These are phyloP conservation scores for Penicillium waksmanii DNA, from an alignment of 495 filamentous ascomycete genomes.

Conservation along the genomic window DNA sequence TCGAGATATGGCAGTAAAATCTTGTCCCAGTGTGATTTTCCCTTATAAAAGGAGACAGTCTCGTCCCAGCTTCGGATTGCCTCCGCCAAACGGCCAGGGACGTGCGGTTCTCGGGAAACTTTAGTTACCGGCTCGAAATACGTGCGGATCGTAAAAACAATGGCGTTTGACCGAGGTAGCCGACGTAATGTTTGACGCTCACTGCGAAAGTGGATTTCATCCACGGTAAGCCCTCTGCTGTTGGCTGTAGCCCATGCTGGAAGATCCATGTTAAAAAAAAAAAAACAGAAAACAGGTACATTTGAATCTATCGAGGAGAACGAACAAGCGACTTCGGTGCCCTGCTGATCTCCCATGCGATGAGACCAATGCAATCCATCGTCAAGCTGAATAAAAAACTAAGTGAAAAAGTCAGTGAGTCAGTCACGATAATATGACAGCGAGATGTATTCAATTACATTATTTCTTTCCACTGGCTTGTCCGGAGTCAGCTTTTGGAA, in stretches of 20 bases:
- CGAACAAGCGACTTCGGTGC: constrained; percentile 62
- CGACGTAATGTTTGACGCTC: constrained; percentile 71
- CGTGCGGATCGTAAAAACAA: constrained; percentile 71
- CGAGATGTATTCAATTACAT: constrained; percentile 27
- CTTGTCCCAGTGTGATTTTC: constrained; percentile 67
- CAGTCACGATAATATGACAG: not conserved
- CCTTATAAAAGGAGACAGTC: constrained; percentile 74
- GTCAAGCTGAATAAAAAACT: constrained; percentile 70
- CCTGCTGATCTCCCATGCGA: constrained; percentile 69
- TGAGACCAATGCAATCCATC: constrained; percentile 65
- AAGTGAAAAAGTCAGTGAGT: not conserved
- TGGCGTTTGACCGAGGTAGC: constrained; percentile 65
- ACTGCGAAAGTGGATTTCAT: constrained; percentile 59
- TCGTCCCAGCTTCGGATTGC: constrained; percentile 75
- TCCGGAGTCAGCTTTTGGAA: constrained; percentile 61
- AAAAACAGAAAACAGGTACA: not conserved
- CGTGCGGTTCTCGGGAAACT: constrained; percentile 61
- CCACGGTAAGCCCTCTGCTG: constrained; percentile 12
- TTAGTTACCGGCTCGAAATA: constrained; percentile 66
- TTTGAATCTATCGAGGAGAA: not conserved
- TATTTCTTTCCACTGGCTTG: constrained; percentile 56
- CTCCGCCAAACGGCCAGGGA: constrained; percentile 65
- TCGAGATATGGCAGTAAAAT: constrained; percentile 75
- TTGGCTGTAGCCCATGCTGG: constrained; percentile 22
- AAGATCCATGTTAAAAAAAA: not conserved